phyloP scores from a whole-genome alignment of 2,329 filamentous ascomycete species.

The Colletotrichum sp. region DNA sequence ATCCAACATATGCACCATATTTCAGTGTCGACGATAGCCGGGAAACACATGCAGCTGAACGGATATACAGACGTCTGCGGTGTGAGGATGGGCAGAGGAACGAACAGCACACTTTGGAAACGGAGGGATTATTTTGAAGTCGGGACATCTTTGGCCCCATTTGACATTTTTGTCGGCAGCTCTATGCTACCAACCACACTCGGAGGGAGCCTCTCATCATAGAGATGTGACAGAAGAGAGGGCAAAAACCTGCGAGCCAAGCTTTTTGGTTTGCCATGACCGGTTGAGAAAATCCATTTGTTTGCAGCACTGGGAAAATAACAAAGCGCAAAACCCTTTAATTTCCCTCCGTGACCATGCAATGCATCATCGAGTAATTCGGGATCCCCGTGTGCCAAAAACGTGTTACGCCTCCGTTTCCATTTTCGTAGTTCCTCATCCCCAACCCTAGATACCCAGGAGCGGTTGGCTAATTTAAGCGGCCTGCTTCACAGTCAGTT shows the following conservation, averaged over 20 bases:
- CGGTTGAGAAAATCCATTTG: constrained; percentile 22
- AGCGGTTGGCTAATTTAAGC: constrained; percentile 19
- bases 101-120: neutral
- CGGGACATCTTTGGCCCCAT: constrained; percentile 19
- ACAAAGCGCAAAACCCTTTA: constrained; percentile 22
- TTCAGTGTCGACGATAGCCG: neutral
- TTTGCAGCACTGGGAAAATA: constrained; percentile 20
- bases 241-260: constrained; percentile 6
- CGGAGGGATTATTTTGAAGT: constrained; percentile 3
- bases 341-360: constrained; percentile 24
- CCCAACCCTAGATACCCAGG: constrained; percentile 21
- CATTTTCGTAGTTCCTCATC: constrained; percentile 22
- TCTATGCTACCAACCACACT: constrained; percentile 20
- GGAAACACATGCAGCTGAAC: neutral
- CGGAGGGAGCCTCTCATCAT: constrained; percentile 11
- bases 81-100: neutral
- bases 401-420: constrained; percentile 23
- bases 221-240: neutral
- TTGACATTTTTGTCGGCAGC: constrained; percentile 21
- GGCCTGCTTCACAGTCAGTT: neutral
- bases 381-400: constrained; percentile 24
- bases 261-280: constrained; percentile 20
- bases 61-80: neutral
- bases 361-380: constrained; percentile 24
- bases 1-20: neutral